Conservation (phyloP, 2,329 filamentous ascomycete species). For the Arthrobotrys entomopaga region DNA sequence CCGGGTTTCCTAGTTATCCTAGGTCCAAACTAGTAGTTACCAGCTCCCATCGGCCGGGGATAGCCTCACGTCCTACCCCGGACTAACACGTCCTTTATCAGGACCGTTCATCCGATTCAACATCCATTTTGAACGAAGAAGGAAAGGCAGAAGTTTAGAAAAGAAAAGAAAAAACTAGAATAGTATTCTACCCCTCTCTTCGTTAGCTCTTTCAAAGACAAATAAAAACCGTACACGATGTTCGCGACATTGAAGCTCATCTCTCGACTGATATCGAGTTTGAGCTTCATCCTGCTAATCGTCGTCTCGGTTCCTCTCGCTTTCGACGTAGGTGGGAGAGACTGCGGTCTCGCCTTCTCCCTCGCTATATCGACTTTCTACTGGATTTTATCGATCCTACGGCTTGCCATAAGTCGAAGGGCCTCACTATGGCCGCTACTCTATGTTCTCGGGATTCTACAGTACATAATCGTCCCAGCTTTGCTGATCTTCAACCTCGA, state of each 20-base stretch:
- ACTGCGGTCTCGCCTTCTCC: slow-evolving; percentile 93
- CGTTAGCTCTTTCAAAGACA: no score
- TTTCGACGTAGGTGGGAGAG: slow-evolving; percentile 96
- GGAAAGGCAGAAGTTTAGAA: not conserved
- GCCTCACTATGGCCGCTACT: slow-evolving; percentile 75
- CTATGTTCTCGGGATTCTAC: slow-evolving; percentile 75
- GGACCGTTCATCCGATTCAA: slow-evolving; percentile 40
- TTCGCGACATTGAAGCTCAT: slow-evolving; percentile 60
- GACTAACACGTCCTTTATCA: slow-evolving; percentile 40
- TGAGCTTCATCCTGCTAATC: slow-evolving; percentile 87
- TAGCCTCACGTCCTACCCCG: slow-evolving; percentile 44
- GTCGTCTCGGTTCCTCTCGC: slow-evolving; percentile 95
- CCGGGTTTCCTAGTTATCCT: slow-evolving; percentile 45
- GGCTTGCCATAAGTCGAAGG: slow-evolving; percentile 66
- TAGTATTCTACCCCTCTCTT: slow-evolving; percentile 1
- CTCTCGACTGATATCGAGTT: slow-evolving; percentile 82
- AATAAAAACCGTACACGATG: slow-evolving; percentile 15
- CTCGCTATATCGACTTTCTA: slow-evolving; percentile 90
- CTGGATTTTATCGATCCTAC: slow-evolving; percentile 83
- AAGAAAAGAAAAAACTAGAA: no score
- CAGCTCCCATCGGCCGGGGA: slow-evolving; percentile 30
- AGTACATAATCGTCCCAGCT: slow-evolving; percentile 86
- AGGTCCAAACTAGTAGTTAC: slow-evolving; percentile 45
- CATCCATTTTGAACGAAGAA: slow-evolving; percentile 10
- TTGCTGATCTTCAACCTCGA: slow-evolving; percentile 95